A percentile compares a stretch with the other conserved stretches of the same genome.
Conservation (phyloP, 83 land plant species). For the Diphasiastrum complanatum region DNA sequence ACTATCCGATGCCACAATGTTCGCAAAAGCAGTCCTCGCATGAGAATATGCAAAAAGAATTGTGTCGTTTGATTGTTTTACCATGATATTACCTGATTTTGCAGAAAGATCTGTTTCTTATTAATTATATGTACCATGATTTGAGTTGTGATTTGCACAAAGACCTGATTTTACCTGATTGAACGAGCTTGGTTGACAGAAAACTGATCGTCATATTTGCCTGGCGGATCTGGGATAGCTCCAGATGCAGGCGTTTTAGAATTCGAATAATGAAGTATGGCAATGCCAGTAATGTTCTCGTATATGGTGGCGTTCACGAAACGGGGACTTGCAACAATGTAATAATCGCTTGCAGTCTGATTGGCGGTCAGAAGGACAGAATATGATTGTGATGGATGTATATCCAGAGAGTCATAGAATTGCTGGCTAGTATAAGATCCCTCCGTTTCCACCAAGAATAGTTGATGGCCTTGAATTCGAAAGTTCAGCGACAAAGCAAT, state of each 20-base stretch:
- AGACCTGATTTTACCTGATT: slow-evolving; percentile 55
- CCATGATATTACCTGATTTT: no score
- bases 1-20: no score
- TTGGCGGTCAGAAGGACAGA: slow-evolving; percentile 79
- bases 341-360: slow-evolving; percentile 79
- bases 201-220: slow-evolving; percentile 47
- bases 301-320: slow-evolving; percentile 58
- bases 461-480: slow-evolving; percentile 73
- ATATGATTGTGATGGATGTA: slow-evolving; percentile 80
- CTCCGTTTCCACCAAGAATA: slow-evolving; percentile 73
- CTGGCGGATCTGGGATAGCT: slow-evolving; percentile 64
- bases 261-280: slow-evolving; percentile 57
- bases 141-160: no score
- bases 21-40: no score
- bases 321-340: slow-evolving; percentile 83
- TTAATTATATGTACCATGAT: no score
- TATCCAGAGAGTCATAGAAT: slow-evolving; percentile 65
- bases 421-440: slow-evolving; percentile 83
- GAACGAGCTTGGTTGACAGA: slow-evolving; percentile 85
- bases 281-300: slow-evolving; percentile 68
- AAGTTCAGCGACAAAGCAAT: slow-evolving; percentile 63
- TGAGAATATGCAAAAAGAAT: no score
- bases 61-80: no score
- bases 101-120: no score
- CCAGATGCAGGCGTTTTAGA: slow-evolving; percentile 55